These are phyloP conservation scores for Annulohypoxylon stygium DNA, from an alignment of 495 filamentous ascomycete genomes.

Conservation along the genomic window DNA sequence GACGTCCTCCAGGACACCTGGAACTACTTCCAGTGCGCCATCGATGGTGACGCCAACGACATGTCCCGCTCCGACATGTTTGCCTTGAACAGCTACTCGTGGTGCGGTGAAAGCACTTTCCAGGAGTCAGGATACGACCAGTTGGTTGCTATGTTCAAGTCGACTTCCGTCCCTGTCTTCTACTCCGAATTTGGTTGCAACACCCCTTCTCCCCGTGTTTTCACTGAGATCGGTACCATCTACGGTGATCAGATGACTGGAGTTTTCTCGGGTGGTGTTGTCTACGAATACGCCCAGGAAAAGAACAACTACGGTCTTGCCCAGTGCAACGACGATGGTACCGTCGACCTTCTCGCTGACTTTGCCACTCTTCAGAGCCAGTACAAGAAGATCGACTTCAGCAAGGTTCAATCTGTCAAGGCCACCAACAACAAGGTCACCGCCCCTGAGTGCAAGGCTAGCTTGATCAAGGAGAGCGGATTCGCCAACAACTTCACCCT, in stretches of 20 bases:
- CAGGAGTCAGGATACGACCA: conserved; percentile 76
- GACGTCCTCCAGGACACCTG: conserved; percentile 80
- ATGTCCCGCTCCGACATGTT: conserved; percentile 84
- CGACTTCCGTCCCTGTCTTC: conserved; percentile 86
- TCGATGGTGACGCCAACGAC: conserved; percentile 72
- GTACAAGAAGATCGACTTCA: conserved; percentile 79
- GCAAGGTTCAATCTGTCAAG: conserved; percentile 67
- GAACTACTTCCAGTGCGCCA: conserved; percentile 87
- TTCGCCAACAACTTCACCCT: conserved; percentile 85
- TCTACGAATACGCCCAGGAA: conserved; percentile 90
- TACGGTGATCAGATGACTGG: conserved; percentile 84
- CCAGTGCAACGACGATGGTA: conserved; percentile 72
- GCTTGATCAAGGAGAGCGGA: conserved; percentile 70
- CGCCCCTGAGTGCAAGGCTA: conserved; percentile 69
- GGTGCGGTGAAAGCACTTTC: conserved; percentile 87
- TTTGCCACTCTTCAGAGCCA: conserved; percentile 81
- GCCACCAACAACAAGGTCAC: conserved; percentile 63
- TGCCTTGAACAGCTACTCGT: conserved; percentile 94
- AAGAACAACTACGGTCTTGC: conserved; percentile 81
- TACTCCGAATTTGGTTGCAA: conserved; percentile 99
- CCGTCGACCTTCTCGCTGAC: conserved; percentile 74
- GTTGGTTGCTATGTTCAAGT: conserved; percentile 76
- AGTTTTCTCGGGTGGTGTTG: conserved; percentile 85
- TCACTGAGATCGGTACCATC: conserved; percentile 83
- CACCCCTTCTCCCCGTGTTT: conserved; percentile 78